These are phyloP conservation scores for Striga hermonthica DNA, from an alignment of 305 asterid species.

Conservation along the genomic window DNA sequence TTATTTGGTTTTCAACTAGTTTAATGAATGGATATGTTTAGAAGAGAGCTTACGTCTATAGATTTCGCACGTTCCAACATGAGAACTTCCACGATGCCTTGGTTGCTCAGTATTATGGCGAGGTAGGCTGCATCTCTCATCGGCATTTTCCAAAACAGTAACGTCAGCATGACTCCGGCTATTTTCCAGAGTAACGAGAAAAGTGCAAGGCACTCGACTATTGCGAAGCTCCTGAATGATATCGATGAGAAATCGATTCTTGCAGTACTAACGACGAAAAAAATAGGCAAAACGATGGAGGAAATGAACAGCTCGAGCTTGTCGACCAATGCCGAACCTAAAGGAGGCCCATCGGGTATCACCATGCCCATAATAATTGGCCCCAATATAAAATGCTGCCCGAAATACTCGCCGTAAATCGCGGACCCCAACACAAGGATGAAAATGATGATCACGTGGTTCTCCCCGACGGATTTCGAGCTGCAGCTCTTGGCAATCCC, in stretches of 20 bases:
- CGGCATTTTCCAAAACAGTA: conserved; percentile 31
- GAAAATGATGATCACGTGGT: conserved; percentile 27
- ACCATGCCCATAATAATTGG: conserved; percentile 39
- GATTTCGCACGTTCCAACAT: conserved; percentile 36
- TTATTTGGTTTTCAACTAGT: too few relatives aligned
- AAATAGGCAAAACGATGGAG: conserved; percentile 38
- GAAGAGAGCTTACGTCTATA: conserved; percentile 25
- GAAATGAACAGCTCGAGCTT: conserved; percentile 41
- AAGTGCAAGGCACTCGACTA: conserved; percentile 31
- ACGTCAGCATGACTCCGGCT: conserved; percentile 36
- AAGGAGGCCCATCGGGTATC: conserved; percentile 47
- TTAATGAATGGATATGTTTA: too few relatives aligned
- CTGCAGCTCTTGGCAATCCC: conserved; percentile 28
- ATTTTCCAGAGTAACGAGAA: conserved; percentile 33
- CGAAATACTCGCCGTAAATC: conserved; percentile 34
- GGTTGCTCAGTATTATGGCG: conserved; percentile 40
- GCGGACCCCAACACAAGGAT: conserved; percentile 31
- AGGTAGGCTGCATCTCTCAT: conserved; percentile 34
- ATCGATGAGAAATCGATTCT: conserved; percentile 37
- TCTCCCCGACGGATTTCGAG: conserved; percentile 33
- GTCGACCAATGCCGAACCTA: conserved; percentile 39
- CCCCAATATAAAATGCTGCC: conserved; percentile 39
- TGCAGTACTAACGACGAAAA: conserved; percentile 39
- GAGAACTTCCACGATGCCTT: conserved; percentile 44
- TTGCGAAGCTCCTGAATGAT: conserved; percentile 29